phyloP scores from a whole-genome alignment of 176 grass and related monocot genomes.

The Microstegium vimineum region DNA sequence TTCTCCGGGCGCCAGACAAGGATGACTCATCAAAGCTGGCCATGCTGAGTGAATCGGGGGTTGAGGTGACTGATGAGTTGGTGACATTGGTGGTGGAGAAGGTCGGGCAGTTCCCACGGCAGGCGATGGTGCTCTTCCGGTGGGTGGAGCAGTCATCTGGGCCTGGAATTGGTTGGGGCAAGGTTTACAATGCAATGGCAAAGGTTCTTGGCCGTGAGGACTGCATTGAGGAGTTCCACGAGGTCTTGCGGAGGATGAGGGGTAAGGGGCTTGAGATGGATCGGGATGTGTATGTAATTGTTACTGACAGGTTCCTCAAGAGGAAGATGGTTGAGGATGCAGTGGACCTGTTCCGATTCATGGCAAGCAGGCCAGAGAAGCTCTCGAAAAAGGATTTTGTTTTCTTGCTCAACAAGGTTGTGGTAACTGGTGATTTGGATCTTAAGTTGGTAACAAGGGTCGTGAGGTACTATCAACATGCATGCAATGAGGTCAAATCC shows the following conservation, averaged over 20 bases:
- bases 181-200: conserved; percentile 54
- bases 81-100: conserved; percentile 51
- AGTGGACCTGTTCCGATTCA: conserved; percentile 60
- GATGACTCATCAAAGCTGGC: conserved; percentile 13
- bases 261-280: conserved; percentile 49
- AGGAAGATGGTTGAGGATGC: conserved; percentile 47
- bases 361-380: conserved; percentile 30
- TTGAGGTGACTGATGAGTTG: conserved; percentile 50
- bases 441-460: conserved; percentile 54
- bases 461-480: conserved; percentile 37
- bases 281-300: conserved; percentile 43
- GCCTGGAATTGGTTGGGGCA: conserved; percentile 31
- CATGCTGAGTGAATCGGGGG: conserved; percentile 26
- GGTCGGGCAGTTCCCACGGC: conserved; percentile 34
- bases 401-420: conserved; percentile 56
- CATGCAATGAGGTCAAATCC: conserved; percentile 42
- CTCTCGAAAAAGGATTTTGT: conserved; percentile 33
- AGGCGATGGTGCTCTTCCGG: conserved; percentile 56
- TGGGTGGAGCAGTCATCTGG: conserved; percentile 52
- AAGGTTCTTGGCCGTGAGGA: conserved; percentile 49
- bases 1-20: conserved; percentile 39
- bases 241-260: conserved; percentile 54
- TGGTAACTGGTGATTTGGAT: conserved; percentile 54
- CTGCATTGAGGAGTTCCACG: conserved; percentile 53
- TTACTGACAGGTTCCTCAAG: conserved; percentile 45